Percentiles rank a stretch among this genome's conserved stretches.
Conservation (phyloP, 306 rosid species). For the Vachellia pachyceras region DNA sequence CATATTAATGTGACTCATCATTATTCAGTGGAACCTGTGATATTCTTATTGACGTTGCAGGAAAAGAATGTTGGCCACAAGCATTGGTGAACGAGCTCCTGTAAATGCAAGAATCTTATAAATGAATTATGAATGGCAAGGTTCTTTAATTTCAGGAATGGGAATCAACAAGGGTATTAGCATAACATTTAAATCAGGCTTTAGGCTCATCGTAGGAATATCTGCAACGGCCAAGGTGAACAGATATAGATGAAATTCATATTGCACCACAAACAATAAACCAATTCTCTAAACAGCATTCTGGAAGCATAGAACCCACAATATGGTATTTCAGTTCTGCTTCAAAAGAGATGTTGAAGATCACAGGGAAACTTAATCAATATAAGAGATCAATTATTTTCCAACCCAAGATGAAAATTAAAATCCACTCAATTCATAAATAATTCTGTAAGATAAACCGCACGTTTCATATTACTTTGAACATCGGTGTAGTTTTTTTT, state of each 20-base stretch:
- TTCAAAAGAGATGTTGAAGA: conserved; percentile 28
- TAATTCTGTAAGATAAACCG: neutral
- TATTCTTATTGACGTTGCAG: conserved; percentile 44
- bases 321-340: conserved; percentile 6
- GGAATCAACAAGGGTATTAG: conserved; percentile 31
- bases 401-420: neutral
- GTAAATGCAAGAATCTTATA: conserved; percentile 40
- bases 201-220: conserved; percentile 24
- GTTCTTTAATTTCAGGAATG: conserved; percentile 38
- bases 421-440: conserved; percentile 17
- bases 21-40: conserved; percentile 33
- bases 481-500: neutral
- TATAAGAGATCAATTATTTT: conserved; percentile 9
- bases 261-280: conserved; percentile 2
- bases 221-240: neutral
- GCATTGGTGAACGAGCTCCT: conserved; percentile 40
- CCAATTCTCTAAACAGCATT: conserved; percentile 7
- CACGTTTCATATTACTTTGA: conserved; percentile 12
- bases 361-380: conserved; percentile 9
- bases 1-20: conserved; percentile 48
- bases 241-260: conserved; percentile 18
- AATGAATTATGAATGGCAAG: conserved; percentile 41
- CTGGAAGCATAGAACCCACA: conserved; percentile 23
- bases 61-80: conserved; percentile 51
- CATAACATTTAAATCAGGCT: conserved; percentile 35